These are phyloP conservation scores for Schwanniomyces yamadae DNA, from an alignment of 805 yeast species.

Conservation along the genomic window DNA sequence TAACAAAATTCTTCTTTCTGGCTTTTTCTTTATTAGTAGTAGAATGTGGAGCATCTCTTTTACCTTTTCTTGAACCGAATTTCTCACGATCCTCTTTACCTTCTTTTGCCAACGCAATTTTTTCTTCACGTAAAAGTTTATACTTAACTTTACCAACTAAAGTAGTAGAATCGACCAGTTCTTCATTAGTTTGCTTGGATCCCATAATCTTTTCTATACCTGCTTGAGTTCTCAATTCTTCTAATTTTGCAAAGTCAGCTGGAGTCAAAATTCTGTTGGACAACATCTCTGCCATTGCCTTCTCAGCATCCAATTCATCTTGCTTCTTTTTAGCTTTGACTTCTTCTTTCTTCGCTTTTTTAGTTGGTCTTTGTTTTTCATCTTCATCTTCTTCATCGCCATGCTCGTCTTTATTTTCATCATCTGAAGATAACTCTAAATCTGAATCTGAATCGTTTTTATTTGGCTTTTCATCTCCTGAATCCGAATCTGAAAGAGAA, in stretches of 20 bases:
- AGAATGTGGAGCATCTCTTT: slow-evolving; percentile 71
- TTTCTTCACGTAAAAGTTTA: slow-evolving; percentile 87
- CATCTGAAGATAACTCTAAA: slow-evolving; percentile 43
- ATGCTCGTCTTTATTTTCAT: no score
- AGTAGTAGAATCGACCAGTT: slow-evolving; percentile 73
- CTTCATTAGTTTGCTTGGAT: slow-evolving; percentile 61
- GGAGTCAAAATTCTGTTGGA: slow-evolving; percentile 87
- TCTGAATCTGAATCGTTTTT: slow-evolving; percentile 42
- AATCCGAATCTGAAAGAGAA: slow-evolving; percentile 49
- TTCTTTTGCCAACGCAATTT: slow-evolving; percentile 80
- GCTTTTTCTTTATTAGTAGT: slow-evolving; percentile 96
- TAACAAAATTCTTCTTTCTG: slow-evolving; percentile 96
- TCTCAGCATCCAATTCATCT: slow-evolving; percentile 18
- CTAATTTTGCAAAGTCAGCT: slow-evolving; percentile 94
- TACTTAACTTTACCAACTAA: slow-evolving; percentile 77
- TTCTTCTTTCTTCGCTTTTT: slow-evolving; percentile 27
- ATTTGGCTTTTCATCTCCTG: slow-evolving; percentile 25
- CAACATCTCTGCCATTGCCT: slow-evolving; percentile 52
- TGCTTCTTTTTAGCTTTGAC: slow-evolving; percentile 11
- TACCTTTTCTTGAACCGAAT: slow-evolving; percentile 86
- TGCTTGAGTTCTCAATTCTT: slow-evolving; percentile 81
- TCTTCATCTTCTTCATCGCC: slow-evolving; percentile 24
- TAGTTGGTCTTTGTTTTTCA: slow-evolving; percentile 19
- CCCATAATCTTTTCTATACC: slow-evolving; percentile 83
- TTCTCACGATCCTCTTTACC: slow-evolving; percentile 92